These are phyloP conservation scores for Serendipita vermifera DNA, from an alignment of 768 basidiomycete genomes.

Conservation along the genomic window DNA sequence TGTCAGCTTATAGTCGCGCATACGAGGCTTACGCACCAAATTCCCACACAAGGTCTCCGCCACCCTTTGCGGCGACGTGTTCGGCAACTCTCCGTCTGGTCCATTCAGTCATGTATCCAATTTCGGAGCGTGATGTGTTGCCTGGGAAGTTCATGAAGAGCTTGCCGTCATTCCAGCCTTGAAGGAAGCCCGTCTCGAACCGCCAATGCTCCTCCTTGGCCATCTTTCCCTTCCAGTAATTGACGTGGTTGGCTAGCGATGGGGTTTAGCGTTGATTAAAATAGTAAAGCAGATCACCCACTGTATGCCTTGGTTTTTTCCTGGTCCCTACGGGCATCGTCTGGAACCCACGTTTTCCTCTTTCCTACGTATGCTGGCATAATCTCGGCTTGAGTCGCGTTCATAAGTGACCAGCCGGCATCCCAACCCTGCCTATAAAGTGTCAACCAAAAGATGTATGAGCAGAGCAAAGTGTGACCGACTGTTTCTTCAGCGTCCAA, in stretches of 20 bases:
- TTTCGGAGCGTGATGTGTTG: conserved; percentile 31
- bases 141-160: conserved; percentile 32
- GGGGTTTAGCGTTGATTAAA: neutral
- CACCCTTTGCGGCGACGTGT: conserved; percentile 32
- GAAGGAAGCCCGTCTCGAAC: conserved; percentile 49
- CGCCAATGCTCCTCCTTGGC: conserved; percentile 54
- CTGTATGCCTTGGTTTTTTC: conserved; percentile 23
- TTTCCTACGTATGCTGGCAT: conserved; percentile 42
- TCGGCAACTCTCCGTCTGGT: conserved; percentile 32
- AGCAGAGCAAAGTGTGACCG: too few species aligned
- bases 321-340: conserved; percentile 22
- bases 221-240: conserved; percentile 38
- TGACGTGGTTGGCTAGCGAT: conserved; percentile 25
- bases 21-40: conserved; percentile 32
- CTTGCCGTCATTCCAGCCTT: conserved; percentile 63
- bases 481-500: conserved; percentile 78
- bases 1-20: neutral
- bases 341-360: conserved; percentile 17
- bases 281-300: conserved; percentile 15
- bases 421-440: conserved; percentile 57
- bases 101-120: conserved; percentile 58
- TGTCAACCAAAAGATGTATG: conserved; percentile 80
- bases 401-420: conserved; percentile 59
- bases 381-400: conserved; percentile 48
- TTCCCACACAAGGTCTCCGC: conserved; percentile 45